These are phyloP conservation scores for Pseudonectria foliicola DNA, from an alignment of 2,329 filamentous ascomycete species.

Conservation along the genomic window DNA sequence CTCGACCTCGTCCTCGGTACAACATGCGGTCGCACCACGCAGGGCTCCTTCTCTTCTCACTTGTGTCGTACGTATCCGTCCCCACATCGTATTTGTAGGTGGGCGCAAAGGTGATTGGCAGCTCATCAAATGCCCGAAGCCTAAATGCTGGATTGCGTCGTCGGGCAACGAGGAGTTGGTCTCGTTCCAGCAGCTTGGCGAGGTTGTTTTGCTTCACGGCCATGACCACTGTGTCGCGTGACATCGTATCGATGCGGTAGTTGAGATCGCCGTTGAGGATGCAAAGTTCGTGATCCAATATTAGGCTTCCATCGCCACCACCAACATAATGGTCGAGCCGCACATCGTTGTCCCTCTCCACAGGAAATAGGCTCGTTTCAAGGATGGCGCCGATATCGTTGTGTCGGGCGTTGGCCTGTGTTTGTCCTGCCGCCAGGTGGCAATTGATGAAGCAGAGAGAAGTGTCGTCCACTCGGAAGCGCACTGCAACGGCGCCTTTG, in stretches of 20 bases:
- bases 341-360: slow-evolving; percentile 58
- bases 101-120: slow-evolving; percentile 83
- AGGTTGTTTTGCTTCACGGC: slow-evolving; percentile 78
- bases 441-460: slow-evolving; percentile 97
- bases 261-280: slow-evolving; percentile 94
- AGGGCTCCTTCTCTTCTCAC: slow-evolving; percentile 87
- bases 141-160: slow-evolving; percentile 86
- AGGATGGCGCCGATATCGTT: slow-evolving; percentile 88
- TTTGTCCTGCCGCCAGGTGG: slow-evolving; percentile 90
- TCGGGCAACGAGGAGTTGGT: slow-evolving; percentile 83
- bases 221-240: slow-evolving; percentile 82
- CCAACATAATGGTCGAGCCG: slow-evolving; percentile 76
- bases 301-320: slow-evolving; percentile 91
- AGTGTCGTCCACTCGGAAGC: slow-evolving; percentile 90
- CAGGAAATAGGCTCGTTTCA: slow-evolving; percentile 67
- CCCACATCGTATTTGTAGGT: slow-evolving; percentile 99
- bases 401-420: slow-evolving; percentile 82
- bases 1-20: slow-evolving; percentile 72
- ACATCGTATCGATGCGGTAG: slow-evolving; percentile 97
- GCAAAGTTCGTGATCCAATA: slow-evolving; percentile 96
- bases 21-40: slow-evolving; percentile 95
- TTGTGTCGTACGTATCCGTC: slow-evolving; percentile 87
- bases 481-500: slow-evolving; percentile 85
- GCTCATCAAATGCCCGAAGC: slow-evolving; percentile 82
- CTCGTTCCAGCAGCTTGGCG: slow-evolving; percentile 78